Base-by-base conservation (phyloP, 352 stramenopile species). In the Pythium grandisporangium region DNA sequence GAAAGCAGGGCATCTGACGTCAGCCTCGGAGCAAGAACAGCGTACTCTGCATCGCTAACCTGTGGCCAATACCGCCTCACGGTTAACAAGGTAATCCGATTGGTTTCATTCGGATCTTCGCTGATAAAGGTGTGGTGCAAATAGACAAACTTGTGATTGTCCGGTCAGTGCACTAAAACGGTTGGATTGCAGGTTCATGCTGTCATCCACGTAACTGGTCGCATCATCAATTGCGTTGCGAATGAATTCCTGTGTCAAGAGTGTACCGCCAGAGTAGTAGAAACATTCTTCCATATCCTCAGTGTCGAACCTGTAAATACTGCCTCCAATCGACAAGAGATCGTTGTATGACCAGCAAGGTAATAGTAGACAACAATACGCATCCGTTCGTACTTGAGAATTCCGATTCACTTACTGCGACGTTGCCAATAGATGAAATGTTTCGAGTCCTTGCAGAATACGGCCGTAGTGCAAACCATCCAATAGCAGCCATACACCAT, bases 401-500 rank as follows among this genome's bases (percentile, higher is more conserved):
- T 42, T 57, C 20, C 51, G 36, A 48, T 51, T 25, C 32, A 47
- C 45, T 51, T 41, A 23, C 16, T 51, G 42, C 2, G 49, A 46
- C 25, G 49, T 52, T 17, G 42, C 19, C 12, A 57, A 29, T 13
- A 57, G 5, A 2, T 27, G 20, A 27, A 57, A 57, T 3, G 23
- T 40, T 25, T 2, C 5, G 19, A 57, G 22, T 10, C 7, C 42
- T 36, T 41, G n/a, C 17, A 35, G 49, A n/a, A 57, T 26, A 24
- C 51, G 0, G 12, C 40, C 4, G 41, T 53, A 57, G 14, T n/a
- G 6, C 34, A 61, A 61, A 2, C 53, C 46, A 58, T 61, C 53
- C 48, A 61, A 38, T 26, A 61, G 39, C 35, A 53, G 25, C 8
- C 41, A 53, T 2, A 56, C 30, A 12, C 53, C 40, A 20, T 2